phyloP scores from a whole-genome alignment of 768 basidiomycete species.

The Leccinum variicolor region DNA sequence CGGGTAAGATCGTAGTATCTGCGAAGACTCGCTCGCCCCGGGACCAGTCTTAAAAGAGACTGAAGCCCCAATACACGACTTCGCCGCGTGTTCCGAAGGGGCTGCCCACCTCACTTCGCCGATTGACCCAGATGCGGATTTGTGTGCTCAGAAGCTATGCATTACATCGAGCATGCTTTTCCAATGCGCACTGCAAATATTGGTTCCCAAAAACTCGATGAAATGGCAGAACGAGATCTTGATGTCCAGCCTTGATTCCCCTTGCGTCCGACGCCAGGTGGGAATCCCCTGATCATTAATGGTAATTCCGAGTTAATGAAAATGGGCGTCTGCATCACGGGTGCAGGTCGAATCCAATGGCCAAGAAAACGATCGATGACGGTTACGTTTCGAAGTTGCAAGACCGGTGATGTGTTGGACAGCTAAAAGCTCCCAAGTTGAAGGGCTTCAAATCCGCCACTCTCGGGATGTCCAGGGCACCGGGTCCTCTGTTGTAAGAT shows the following conservation, averaged over 20 bases:
- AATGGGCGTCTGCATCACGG: slow-evolving; percentile 6
- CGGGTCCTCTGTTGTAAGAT: background rate
- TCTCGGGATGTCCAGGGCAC: background rate
- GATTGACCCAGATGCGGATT: slow-evolving; percentile 19
- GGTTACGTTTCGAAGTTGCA: background rate
- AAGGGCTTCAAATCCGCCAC: background rate
- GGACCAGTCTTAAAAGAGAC: slow-evolving; percentile 29
- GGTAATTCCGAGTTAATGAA: slow-evolving; percentile 16
- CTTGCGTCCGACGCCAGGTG: slow-evolving; percentile 11
- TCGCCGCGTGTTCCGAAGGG: slow-evolving; percentile 28
- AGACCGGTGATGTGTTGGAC: background rate
- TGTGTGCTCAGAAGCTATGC: slow-evolving; percentile 20
- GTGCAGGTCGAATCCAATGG: background rate
- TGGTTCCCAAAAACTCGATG: slow-evolving; percentile 4
- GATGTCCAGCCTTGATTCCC: background rate
- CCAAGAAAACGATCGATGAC: background rate
- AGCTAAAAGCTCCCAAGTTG: background rate
- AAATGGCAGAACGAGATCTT: background rate
- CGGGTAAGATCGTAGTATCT: slow-evolving; percentile 14
- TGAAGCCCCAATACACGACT: slow-evolving; percentile 32
- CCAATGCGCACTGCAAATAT: slow-evolving; percentile 17
- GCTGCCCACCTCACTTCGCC: slow-evolving; percentile 26
- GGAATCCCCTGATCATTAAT: slow-evolving; percentile 21
- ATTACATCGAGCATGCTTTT: slow-evolving; percentile 21
- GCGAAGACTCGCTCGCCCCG: slow-evolving; percentile 10